phyloP scores from a whole-genome alignment of 495 filamentous ascomycete species.

The Penicillium egyptiacum region DNA sequence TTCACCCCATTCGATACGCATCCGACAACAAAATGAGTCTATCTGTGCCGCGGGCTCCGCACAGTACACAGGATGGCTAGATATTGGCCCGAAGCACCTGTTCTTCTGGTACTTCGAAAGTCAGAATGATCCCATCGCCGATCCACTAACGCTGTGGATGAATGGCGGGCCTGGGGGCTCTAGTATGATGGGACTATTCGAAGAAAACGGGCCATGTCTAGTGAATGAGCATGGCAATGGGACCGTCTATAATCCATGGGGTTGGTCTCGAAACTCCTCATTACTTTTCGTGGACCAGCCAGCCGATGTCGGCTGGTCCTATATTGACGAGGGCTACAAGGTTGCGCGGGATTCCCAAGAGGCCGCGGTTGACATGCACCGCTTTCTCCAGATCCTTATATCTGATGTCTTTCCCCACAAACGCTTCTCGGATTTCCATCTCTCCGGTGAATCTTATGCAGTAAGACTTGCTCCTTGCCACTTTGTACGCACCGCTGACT shows the following conservation, averaged over 20 bases:
- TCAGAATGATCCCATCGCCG: slow-evolving; percentile 50
- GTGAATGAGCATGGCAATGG: slow-evolving; percentile 42
- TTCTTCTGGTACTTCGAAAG: slow-evolving; percentile 65
- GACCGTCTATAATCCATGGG: slow-evolving; percentile 45
- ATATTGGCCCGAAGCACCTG: slow-evolving; percentile 43
- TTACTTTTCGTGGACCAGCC: slow-evolving; percentile 52
- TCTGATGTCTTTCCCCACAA: slow-evolving; percentile 42
- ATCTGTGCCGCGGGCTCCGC: slow-evolving; percentile 38
- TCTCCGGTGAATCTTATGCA: slow-evolving; percentile 38
- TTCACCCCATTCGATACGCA: slow-evolving; percentile 40
- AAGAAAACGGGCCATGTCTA: slow-evolving; percentile 44
- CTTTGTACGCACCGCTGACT: slow-evolving; percentile 8
- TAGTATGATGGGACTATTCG: slow-evolving; percentile 40
- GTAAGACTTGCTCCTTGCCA: slow-evolving; percentile 19
- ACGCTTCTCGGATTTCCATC: slow-evolving; percentile 28
- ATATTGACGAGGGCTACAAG: slow-evolving; percentile 34
- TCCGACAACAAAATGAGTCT: slow-evolving; percentile 39
- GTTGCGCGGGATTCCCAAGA: slow-evolving; percentile 28
- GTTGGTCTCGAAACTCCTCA: slow-evolving; percentile 47
- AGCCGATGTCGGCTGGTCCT: slow-evolving; percentile 45
- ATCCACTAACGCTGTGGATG: slow-evolving; percentile 59
- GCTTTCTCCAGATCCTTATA: slow-evolving; percentile 43
- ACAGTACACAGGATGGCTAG: slow-evolving; percentile 45
- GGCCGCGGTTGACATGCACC: slow-evolving; percentile 40
- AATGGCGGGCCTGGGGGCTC: slow-evolving; percentile 51